Conservation (phyloP, 192 early-diverging fungal genomes). For the Umbelopsis vinacea region DNA sequence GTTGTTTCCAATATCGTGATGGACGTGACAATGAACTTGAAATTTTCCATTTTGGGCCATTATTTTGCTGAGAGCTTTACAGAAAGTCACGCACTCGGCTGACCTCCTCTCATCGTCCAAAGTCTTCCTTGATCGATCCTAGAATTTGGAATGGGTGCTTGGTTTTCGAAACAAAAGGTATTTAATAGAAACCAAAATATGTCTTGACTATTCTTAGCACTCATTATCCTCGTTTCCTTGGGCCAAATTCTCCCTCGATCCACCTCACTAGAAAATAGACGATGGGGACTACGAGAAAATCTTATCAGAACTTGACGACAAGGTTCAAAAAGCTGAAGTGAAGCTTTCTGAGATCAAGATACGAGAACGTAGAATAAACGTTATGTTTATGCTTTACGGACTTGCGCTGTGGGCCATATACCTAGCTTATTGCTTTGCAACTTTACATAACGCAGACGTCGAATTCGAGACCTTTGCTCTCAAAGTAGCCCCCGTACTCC, state of each 20-base stretch:
- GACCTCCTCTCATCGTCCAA: not conserved
- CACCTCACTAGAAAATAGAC: conserved; percentile 25
- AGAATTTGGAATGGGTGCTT: not conserved
- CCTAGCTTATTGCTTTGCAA: conserved; percentile 51
- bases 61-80: not conserved
- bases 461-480: not conserved
- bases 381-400: conserved; percentile 64
- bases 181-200: not conserved
- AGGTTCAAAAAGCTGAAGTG: conserved; percentile 64
- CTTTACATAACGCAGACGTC: conserved; percentile 23
- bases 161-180: conserved; percentile 10
- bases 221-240: not conserved
- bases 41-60: not conserved
- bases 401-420: conserved; percentile 58
- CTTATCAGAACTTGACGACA: conserved; percentile 67
- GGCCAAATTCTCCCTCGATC: not conserved
- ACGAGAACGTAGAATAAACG: conserved; percentile 56
- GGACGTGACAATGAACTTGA: conserved; percentile 5
- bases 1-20: not conserved
- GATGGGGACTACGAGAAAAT: conserved; percentile 44
- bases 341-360: conserved; percentile 70
- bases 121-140: not conserved
- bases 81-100: conserved; percentile 3
- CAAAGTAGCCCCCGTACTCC: not conserved
- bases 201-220: not conserved